A percentile compares a stretch with the other conserved stretches of the same genome.
phyloP scores from a whole-genome alignment of 116 monocot species.

The Iris pallida region DNA sequence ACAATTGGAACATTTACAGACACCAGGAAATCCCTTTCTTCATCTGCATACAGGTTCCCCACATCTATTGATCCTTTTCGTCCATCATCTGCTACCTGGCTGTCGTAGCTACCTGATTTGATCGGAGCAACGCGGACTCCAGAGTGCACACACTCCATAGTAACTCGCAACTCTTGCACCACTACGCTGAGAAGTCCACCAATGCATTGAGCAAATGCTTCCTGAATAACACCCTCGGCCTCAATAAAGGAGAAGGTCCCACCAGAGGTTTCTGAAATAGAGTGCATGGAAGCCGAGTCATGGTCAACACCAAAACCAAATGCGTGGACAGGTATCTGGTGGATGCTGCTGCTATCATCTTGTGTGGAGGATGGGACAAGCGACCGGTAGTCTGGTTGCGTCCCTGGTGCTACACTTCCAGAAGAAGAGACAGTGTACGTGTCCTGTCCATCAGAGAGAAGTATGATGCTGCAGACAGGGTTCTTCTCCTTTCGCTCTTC shows the following conservation, averaged over 20 bases:
- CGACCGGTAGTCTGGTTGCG: slow-evolving; percentile 27
- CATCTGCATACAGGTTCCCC: slow-evolving; percentile 72
- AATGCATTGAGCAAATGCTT: slow-evolving; percentile 74
- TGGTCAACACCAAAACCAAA: slow-evolving; percentile 82
- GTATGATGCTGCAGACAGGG: slow-evolving; percentile 60
- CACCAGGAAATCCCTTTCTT: slow-evolving; percentile 69
- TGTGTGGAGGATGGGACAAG: slow-evolving; percentile 41
- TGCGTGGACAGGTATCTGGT: slow-evolving; percentile 46
- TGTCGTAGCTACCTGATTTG: slow-evolving; percentile 57
- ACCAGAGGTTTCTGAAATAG: slow-evolving; percentile 54
- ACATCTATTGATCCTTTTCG: slow-evolving; percentile 34
- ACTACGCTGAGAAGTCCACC: slow-evolving; percentile 79
- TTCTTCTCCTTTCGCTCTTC: slow-evolving; percentile 50
- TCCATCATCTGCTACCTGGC: slow-evolving; percentile 20
- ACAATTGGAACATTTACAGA: slow-evolving; percentile 36
- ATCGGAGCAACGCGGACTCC: slow-evolving; percentile 23
- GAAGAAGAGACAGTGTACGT: slow-evolving; percentile 30
- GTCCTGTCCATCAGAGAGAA: slow-evolving; percentile 76
- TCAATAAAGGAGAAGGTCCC: slow-evolving; percentile 87
- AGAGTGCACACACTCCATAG: slow-evolving; percentile 32
- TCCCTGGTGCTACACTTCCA: not conserved
- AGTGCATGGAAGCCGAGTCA: slow-evolving; percentile 53
- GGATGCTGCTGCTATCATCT: not conserved
- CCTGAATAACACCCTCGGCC: slow-evolving; percentile 53
- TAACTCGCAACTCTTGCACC: slow-evolving; percentile 44